Base-by-base conservation (phyloP, 306 rosid genomes). In the Ceratonia siliqua region DNA sequence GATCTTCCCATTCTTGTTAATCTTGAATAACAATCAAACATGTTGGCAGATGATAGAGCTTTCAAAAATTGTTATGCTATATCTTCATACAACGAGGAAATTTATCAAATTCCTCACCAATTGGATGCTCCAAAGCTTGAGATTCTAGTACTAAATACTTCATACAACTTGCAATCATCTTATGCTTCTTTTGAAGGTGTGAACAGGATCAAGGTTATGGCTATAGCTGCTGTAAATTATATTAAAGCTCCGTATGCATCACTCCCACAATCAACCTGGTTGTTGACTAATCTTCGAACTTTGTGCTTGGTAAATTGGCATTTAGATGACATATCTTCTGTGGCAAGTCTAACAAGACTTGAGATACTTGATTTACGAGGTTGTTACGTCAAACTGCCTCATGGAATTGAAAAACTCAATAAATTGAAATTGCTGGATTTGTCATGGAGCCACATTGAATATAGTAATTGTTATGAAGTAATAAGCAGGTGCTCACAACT, bases 221-320 rank as follows among this genome's bases (percentile, higher is more conserved):
- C 48, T 3, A 12, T 42, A 42, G 0, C 2, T 20, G 5, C 13
- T 0, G 10, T 0, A 5, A 3, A 30, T 0, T 1, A 28, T 9
- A 1, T 1, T 0, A 38, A 38, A 5, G 2, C 21, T 0, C 6
- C n/a, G 12, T 8, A 0, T 1, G 11, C 8, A n/a, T 14, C 8
- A n/a, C 17, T 33, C 0, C 38, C 64, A 58, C 64, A 58, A 28
- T 58, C 41, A 58, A 15, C 32, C 61, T 2, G 22, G 30, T 22
- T 24, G 4, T 54, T 58, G 39, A 30, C 21, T 3, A 58, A 58
- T 3, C n/a, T 30, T 4, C 25, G 25, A 58, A 12, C n/a, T 30
- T 4, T 56, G 25, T 0, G 17, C 8, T 25, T 56, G 6, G 0
- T 5, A 1, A 0, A 0, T 0, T 56, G 36, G 18, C 2, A 25